phyloP scores from a whole-genome alignment of 2,329 filamentous ascomycete genomes.

The Sarocladiaceae sp. region DNA sequence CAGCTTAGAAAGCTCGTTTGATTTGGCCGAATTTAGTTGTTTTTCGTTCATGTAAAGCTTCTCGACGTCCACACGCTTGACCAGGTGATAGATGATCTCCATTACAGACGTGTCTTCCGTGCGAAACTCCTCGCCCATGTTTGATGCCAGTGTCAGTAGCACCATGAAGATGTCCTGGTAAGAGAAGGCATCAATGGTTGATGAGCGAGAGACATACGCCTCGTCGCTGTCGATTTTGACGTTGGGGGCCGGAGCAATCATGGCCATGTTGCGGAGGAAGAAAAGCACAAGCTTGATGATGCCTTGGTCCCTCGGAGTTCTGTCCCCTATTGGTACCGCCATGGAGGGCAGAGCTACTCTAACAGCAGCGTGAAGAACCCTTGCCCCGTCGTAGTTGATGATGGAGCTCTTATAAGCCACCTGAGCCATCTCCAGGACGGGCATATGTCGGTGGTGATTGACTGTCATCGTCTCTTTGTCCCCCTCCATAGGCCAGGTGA shows the following conservation, averaged over 20 bases:
- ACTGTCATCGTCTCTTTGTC: constrained; percentile 76
- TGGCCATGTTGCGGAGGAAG: constrained; percentile 80
- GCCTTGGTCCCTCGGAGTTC: constrained; percentile 75
- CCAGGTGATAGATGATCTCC: constrained; percentile 85
- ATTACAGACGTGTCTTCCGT: constrained; percentile 83
- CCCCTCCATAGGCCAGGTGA: constrained; percentile 90
- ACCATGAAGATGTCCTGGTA: constrained; percentile 86
- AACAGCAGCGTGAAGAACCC: constrained; percentile 74
- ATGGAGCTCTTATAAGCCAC: constrained; percentile 84
- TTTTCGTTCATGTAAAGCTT: constrained; percentile 80
- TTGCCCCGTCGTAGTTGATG: constrained; percentile 72
- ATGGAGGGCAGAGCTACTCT: constrained; percentile 80
- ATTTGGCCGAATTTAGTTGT: constrained; percentile 61
- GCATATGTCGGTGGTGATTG: constrained; percentile 88
- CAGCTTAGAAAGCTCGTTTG: constrained; percentile 65
- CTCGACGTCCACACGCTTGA: constrained; percentile 80
- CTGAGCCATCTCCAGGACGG: constrained; percentile 82
- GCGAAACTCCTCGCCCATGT: constrained; percentile 89
- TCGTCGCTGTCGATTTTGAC: constrained; percentile 81
- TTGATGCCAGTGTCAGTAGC: constrained; percentile 80
- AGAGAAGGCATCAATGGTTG: constrained; percentile 82
- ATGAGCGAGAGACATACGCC: constrained; percentile 78
- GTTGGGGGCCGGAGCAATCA: constrained; percentile 70
- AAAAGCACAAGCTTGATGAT: constrained; percentile 89
- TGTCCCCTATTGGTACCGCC: constrained; percentile 68